phyloP scores from a whole-genome alignment of 176 grass and related monocot species.

The Bromus sterilis region DNA sequence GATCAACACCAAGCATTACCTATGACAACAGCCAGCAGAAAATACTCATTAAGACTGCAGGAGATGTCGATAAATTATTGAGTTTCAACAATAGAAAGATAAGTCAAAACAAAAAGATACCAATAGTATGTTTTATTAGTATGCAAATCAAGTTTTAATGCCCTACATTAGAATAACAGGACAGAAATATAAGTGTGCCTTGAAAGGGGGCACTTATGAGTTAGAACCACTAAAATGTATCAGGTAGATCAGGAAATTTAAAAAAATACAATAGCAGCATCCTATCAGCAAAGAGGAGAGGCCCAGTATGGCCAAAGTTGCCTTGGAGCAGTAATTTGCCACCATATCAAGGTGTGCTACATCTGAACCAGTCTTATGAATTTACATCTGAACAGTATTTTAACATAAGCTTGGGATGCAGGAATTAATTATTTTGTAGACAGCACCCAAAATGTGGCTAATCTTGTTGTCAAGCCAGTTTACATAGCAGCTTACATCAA shows the following conservation, averaged over 20 bases:
- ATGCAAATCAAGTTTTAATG: background rate
- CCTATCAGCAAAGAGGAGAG: background rate
- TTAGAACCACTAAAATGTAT: background rate
- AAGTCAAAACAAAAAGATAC: background rate
- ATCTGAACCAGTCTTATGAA: background rate
- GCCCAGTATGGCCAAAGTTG: background rate
- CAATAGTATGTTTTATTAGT: background rate
- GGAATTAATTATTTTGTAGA: background rate
- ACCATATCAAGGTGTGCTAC: background rate
- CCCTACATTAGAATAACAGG: background rate
- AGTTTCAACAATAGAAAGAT: background rate
- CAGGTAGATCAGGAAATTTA: background rate
- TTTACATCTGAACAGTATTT: background rate
- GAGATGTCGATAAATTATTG: background rate
- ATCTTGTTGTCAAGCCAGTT: background rate
- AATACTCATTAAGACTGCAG: background rate
- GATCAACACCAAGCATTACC: conserved; percentile 99
- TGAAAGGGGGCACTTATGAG: background rate
- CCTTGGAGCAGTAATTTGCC: background rate
- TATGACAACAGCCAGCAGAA: conserved; percentile 31
- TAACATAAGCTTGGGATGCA: background rate
- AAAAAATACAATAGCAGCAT: background rate
- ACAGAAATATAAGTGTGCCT: background rate
- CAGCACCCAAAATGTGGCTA: background rate
- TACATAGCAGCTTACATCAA: background rate